A percentile compares a stretch with the other conserved stretches of the same genome.
Evolutionary conservation across 1,139 yeast species (phyloP).

Genomic region (Candida sp.): DNA sequence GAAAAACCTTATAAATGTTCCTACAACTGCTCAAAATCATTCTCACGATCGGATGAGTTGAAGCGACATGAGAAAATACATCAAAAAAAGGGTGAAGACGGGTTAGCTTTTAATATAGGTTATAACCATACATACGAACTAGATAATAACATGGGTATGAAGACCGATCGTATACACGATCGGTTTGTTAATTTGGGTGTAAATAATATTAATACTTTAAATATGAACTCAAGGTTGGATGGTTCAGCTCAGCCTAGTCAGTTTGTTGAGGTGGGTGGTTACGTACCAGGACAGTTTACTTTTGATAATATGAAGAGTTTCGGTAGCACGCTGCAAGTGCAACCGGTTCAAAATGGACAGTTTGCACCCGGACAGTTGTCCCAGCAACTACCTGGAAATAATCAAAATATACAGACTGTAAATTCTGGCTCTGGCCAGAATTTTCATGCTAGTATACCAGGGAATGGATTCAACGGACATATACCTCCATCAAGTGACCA

Average conservation of each 20-base stretch:
- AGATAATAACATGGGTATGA: neutral
- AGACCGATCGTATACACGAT: neutral
- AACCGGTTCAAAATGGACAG: too few relatives aligned
- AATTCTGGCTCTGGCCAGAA: too few relatives aligned
- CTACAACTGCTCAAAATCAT: conserved; percentile 62
- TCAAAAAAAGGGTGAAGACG: conserved; percentile 4
- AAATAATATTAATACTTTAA: neutral
- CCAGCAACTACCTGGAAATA: too few relatives aligned
- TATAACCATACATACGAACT: neutral
- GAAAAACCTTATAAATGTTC: conserved; percentile 76
- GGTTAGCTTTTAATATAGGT: neutral
- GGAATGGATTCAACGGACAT: too few relatives aligned
- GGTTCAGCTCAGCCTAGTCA: neutral
- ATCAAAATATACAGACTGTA: too few relatives aligned
- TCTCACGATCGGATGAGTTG: conserved; percentile 65
- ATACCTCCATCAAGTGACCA: too few relatives aligned
- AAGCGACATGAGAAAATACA: conserved; percentile 67
- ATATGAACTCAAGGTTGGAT: neutral
- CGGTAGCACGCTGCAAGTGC: neutral
- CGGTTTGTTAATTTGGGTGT: neutral
- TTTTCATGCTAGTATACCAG: too few relatives aligned
- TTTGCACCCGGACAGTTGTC: too few relatives aligned
- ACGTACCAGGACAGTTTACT: neutral
- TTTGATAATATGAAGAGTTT: neutral
- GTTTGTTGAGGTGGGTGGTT: neutral